Evolutionary conservation across 2,329 filamentous ascomycete genomes (phyloP).

Genomic region (Amesomyces nigricolor): DNA sequence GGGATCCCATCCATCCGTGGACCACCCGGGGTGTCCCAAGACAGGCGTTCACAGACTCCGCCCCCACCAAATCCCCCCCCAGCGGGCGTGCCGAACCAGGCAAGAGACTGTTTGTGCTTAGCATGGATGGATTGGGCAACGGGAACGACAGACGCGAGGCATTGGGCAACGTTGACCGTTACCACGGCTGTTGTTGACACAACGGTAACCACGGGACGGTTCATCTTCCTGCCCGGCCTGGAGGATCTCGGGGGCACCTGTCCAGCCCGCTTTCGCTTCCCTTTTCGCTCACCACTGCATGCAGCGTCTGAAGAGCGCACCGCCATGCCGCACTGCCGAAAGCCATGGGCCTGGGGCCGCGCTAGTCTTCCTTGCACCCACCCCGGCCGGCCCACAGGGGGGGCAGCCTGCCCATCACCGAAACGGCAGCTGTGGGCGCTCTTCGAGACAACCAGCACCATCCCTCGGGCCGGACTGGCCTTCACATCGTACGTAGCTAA

Average conservation of each 20-base stretch:
- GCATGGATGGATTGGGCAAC: background rate
- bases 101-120: background rate
- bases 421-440: constrained; percentile 22
- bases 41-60: constrained; percentile 11
- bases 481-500: constrained; percentile 7
- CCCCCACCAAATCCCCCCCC: constrained; percentile 10
- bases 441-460: constrained; percentile 17
- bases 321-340: constrained; percentile 28
- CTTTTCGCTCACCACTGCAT: constrained; percentile 20
- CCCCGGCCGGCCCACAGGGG: constrained; percentile 10
- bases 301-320: constrained; percentile 18
- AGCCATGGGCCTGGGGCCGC: constrained; percentile 20
- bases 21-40: constrained; percentile 15
- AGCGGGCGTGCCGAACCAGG: constrained; percentile 19
- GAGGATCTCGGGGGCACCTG: constrained; percentile 17
- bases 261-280: constrained; percentile 17
- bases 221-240: constrained; percentile 5
- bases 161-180: background rate
- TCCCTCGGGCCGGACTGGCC: constrained; percentile 22
- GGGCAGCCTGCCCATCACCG: background rate
- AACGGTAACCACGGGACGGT: constrained; percentile 4
- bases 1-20: constrained; percentile 23
- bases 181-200: background rate
- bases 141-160: constrained; percentile 14
- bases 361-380: constrained; percentile 12